Evolutionary conservation across 2,329 filamentous ascomycete species (phyloP).

Genomic region (Phialophora chinensis): DNA sequence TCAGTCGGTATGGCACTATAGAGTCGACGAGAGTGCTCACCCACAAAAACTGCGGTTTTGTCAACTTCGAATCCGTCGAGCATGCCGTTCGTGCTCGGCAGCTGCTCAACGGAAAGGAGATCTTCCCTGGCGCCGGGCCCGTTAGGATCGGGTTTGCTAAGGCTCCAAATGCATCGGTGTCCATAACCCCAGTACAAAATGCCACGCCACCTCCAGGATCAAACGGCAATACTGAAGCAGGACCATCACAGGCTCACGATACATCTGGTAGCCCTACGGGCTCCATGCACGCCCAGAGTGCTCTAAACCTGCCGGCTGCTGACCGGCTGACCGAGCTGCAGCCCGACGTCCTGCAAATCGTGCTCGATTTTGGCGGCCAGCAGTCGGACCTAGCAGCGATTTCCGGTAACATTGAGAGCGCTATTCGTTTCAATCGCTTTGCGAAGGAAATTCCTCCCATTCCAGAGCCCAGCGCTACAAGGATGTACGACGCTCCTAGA

Average conservation of each 20-base stretch:
- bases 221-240: constrained; percentile 38
- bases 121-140: constrained; percentile 94
- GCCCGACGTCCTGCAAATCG: constrained; percentile 82
- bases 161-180: constrained; percentile 80
- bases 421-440: constrained; percentile 75
- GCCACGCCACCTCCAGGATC: constrained; percentile 87
- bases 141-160: constrained; percentile 98
- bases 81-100: constrained; percentile 89
- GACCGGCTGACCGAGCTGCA: constrained; percentile 78
- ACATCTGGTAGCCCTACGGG: constrained; percentile 42
- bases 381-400: constrained; percentile 79
- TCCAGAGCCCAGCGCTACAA: constrained; percentile 83
- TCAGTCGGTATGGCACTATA: constrained; percentile 89
- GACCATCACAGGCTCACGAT: constrained; percentile 40
- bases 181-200: constrained; percentile 82
- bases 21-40: constrained; percentile 91
- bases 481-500: constrained; percentile 91
- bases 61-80: constrained; percentile 92
- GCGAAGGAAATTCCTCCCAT: constrained; percentile 86
- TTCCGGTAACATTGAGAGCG: constrained; percentile 72
- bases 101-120: constrained; percentile 92
- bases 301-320: constrained; percentile 36
- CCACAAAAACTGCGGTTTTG: constrained; percentile 98
- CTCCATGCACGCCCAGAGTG: constrained; percentile 32
- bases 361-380: constrained; percentile 83